A percentile compares a stretch with the other conserved stretches of the same genome.
Evolutionary conservation across 2,329 filamentous ascomycete genomes (phyloP).

Genomic region (Fusarium camptoceras): DNA sequence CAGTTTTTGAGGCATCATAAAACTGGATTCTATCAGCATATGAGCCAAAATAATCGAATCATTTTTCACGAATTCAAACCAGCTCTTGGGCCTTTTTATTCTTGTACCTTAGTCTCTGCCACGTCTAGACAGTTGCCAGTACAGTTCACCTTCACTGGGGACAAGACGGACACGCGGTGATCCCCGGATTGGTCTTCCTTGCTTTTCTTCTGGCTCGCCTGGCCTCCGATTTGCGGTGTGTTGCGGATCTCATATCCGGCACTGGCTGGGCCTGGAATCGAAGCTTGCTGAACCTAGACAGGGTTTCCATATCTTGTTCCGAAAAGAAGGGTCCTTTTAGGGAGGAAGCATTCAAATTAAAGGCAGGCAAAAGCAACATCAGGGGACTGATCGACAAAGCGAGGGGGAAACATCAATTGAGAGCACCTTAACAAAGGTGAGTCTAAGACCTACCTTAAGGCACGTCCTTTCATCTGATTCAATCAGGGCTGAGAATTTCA

Average conservation of each 20-base stretch:
- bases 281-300: constrained; percentile 28
- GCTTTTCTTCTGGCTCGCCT: constrained; percentile 25
- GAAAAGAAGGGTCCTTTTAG: constrained; percentile 28
- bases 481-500: constrained; percentile 19
- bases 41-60: neutral
- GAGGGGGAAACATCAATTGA: constrained; percentile 10
- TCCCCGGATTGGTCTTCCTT: constrained; percentile 39
- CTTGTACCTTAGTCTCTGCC: neutral
- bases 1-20: neutral
- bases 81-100: neutral
- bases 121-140: neutral
- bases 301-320: constrained; percentile 12
- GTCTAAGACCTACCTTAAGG: constrained; percentile 14
- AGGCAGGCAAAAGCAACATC: constrained; percentile 5
- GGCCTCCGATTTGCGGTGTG: constrained; percentile 32
- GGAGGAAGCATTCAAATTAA: constrained; percentile 5
- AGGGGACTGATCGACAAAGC: constrained; percentile 10
- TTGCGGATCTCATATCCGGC: constrained; percentile 39
- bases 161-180: constrained; percentile 43
- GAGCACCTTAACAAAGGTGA: neutral
- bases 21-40: neutral
- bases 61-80: neutral
- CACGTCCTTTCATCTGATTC: constrained; percentile 1
- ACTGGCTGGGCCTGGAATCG: constrained; percentile 40
- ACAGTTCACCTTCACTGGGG: constrained; percentile 26